A percentile compares a stretch with the other conserved stretches of the same genome.
Conservation (phyloP, 495 filamentous ascomycete species). For the Tuber brumale region DNA sequence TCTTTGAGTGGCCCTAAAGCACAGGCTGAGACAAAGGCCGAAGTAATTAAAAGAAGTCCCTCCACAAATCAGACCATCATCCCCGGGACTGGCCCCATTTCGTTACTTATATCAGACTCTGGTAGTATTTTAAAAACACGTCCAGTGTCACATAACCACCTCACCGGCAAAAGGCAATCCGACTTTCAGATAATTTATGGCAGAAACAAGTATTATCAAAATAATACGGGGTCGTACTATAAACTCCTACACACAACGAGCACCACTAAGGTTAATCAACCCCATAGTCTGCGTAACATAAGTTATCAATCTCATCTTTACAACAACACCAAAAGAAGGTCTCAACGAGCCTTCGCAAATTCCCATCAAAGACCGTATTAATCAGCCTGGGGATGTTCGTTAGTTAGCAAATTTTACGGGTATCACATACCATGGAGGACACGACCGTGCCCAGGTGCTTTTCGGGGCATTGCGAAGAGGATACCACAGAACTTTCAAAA, state of each 20-base stretch:
- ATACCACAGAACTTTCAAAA: neutral
- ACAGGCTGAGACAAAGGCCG: neutral
- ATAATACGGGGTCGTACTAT: neutral
- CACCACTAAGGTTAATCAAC: neutral
- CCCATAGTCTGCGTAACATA: neutral
- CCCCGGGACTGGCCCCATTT: neutral
- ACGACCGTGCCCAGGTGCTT: too few relatives aligned
- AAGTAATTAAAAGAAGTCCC: neutral
- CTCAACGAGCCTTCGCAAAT: neutral
- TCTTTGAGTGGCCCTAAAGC: neutral
- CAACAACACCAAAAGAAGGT: neutral
- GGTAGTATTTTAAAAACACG: neutral
- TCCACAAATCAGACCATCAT: neutral
- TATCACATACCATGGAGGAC: neutral
- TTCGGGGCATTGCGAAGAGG: neutral
- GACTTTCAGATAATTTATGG: neutral
- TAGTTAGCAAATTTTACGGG: neutral
- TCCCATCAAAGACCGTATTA: neutral
- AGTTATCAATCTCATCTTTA: neutral
- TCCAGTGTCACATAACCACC: neutral
- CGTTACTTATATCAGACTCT: neutral
- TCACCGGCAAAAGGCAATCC: too few relatives aligned
- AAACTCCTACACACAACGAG: neutral
- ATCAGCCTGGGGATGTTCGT: neutral
- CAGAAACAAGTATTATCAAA: neutral